Evolutionary conservation across 1,284 basidiomycete species (phyloP).

Genomic region (Apiotrichum brassicae): DNA sequence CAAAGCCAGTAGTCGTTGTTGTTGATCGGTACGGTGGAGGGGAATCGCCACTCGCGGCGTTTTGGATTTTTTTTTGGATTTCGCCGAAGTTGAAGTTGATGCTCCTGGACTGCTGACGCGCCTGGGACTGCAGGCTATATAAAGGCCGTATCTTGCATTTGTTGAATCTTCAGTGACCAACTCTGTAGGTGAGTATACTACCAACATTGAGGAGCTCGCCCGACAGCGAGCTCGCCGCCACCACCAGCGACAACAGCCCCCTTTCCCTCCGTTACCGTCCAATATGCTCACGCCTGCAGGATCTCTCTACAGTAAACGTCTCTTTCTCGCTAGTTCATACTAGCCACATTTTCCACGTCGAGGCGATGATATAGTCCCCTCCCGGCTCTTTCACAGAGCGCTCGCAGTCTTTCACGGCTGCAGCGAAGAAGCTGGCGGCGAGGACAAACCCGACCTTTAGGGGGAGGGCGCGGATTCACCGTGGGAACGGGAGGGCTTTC

Average conservation of each 20-base stretch:
- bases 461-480: constrained; percentile 22
- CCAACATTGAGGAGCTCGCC: background rate
- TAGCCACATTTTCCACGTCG: constrained; percentile 48
- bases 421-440: constrained; percentile 46
- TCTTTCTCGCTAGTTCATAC: constrained; percentile 46
- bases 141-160: background rate
- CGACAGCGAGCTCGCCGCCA: background rate
- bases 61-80: background rate
- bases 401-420: constrained; percentile 15
- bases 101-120: too few relatives aligned
- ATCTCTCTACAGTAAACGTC: constrained; percentile 46
- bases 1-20: too few relatives aligned
- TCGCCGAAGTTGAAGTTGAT: too few relatives aligned
- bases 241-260: background rate
- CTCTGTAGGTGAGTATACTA: constrained; percentile 4
- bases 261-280: background rate
- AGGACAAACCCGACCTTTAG: constrained; percentile 20
- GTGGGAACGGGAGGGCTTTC: constrained; percentile 45
- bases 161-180: constrained; percentile 4
- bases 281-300: constrained; percentile 17
- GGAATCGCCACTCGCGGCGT: background rate
- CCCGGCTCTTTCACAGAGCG: constrained; percentile 46
- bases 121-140: background rate
- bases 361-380: constrained; percentile 46
- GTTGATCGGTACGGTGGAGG: too few relatives aligned